A percentile compares a stretch with the other conserved stretches of the same genome.
phyloP scores from a whole-genome alignment of 106 monocot species.

The Acorus calamus region DNA sequence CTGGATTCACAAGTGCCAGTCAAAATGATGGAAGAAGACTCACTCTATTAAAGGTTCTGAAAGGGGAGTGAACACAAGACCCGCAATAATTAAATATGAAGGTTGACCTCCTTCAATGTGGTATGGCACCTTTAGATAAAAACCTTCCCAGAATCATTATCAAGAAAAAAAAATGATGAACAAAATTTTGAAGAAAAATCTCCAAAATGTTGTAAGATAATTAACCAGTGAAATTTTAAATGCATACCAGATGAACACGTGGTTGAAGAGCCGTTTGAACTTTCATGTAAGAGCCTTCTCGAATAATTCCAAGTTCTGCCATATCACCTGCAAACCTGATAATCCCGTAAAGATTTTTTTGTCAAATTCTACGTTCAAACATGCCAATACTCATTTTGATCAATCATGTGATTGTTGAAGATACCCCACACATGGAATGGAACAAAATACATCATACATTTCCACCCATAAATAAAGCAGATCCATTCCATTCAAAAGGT shows the following conservation, averaged over 20 bases:
- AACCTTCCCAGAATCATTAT: not conserved
- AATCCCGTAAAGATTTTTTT: not conserved
- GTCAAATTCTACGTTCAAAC: not conserved
- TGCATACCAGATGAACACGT: conserved; percentile 75
- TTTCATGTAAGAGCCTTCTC: conserved; percentile 54
- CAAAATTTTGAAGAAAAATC: not conserved
- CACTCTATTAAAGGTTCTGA: conserved; percentile 94
- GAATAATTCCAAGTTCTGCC: conserved; percentile 71
- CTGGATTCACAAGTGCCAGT: too few relatives aligned
- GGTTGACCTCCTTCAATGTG: conserved; percentile 85
- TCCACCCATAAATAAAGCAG: too few relatives aligned
- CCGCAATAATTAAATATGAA: conserved; percentile 91
- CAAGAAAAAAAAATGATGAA: not conserved
- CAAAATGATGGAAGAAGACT: conserved; percentile 8
- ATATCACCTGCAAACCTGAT: conserved; percentile 81
- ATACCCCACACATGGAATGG: too few relatives aligned
- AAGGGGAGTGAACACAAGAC: conserved; percentile 96
- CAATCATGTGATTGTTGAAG: too few relatives aligned
- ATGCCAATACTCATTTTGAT: too few relatives aligned
- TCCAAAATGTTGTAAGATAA: too few relatives aligned
- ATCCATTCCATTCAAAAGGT: too few relatives aligned
- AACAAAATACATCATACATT: too few relatives aligned
- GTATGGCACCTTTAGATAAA: conserved; percentile 57
- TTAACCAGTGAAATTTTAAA: not conserved
- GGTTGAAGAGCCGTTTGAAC: conserved; percentile 56